Percentiles rank a stretch among this genome's conserved stretches.
These are phyloP conservation scores for Allantophomopsis cytisporea DNA, from an alignment of 2,329 filamentous ascomycete genomes.

Conservation along the genomic window DNA sequence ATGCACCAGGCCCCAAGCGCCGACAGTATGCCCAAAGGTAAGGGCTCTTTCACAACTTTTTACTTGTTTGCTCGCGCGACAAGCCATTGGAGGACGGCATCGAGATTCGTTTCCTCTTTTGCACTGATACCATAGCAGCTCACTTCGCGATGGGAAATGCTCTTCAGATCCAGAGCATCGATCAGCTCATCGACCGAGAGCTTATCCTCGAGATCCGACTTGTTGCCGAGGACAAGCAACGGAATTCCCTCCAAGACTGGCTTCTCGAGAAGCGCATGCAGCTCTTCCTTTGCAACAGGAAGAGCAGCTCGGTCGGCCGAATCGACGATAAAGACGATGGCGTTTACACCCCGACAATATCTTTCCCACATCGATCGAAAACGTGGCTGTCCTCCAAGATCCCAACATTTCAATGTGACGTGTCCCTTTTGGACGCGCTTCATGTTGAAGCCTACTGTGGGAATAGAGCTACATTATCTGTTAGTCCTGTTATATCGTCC, in stretches of 20 bases:
- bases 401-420: constrained; percentile 98
- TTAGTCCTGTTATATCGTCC: constrained; percentile 3
- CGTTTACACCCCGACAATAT: constrained; percentile 94
- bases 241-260: constrained; percentile 79
- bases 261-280: constrained; percentile 79
- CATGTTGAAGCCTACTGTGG: constrained; percentile 98
- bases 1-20: no score
- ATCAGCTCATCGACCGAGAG: constrained; percentile 91
- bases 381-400: constrained; percentile 89
- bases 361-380: constrained; percentile 99
- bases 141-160: constrained; percentile 82
- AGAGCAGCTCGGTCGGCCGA: constrained; percentile 75
- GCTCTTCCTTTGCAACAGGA: constrained; percentile 78
- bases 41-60: constrained; percentile 12
- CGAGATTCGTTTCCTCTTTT: constrained; percentile 96
- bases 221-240: constrained; percentile 88
- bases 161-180: constrained; percentile 79
- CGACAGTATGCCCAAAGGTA: no score
- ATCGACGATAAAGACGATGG: constrained; percentile 97
- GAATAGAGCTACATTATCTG: constrained; percentile 64
- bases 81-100: constrained; percentile 92
- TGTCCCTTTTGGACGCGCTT: constrained; percentile 96
- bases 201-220: constrained; percentile 87
- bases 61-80: constrained; percentile 76
- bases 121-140: constrained; percentile 98